Base-by-base conservation (phyloP, 1,139 yeast species). In the Blastobotrys ciferrii region DNA sequence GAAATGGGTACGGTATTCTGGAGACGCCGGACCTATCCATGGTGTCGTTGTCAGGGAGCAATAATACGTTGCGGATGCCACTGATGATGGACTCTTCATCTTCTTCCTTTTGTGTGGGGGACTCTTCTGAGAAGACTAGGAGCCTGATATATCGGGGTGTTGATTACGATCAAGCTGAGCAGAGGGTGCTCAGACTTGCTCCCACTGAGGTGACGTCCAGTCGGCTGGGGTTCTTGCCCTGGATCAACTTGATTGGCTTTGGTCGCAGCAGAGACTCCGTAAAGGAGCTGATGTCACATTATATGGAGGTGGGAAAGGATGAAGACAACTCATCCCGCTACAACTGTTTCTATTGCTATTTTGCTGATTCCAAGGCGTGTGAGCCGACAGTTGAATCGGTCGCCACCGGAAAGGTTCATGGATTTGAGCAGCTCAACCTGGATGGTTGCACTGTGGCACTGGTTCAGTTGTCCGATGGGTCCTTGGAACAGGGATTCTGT, bases 11-110 rank as follows among this genome's bases (percentile, higher is more conserved):
- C 28, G 28, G 14, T 11, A 46, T 49, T n/a, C 31, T 49, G 23
- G 39, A 43, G 14, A 28, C 19, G n/a, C 37, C 47, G 14, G 48
- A 51, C 32, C 46, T 53, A 14, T 52, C 56, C 38, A 40, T 48
- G 28, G 42, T 53, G 23, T 53, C 55, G 12, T 36, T 50, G 41
- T 42, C 49, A 9, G 51, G 51, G 36, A 50, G 54, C 44, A 53
- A 51, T 45, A 49, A 54, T 7, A 54, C 57, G 14, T 42, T 54
- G 47, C 46, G 38, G 42, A 54, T 54, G 55, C 57, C 57, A 2
- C 31, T 42, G 40, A 44, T 50, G 11, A 44, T 50, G 11, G 52
- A 43, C 14, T 45, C 51, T 7, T 7, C 28, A 18, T 36, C 40
- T 4, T 36, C 19, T 23, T 23, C 28, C 28, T 5, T 23, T 23